Conservation (phyloP, 371 early-diverging fungal genomes). For the Mitosporidium daphniae region DNA sequence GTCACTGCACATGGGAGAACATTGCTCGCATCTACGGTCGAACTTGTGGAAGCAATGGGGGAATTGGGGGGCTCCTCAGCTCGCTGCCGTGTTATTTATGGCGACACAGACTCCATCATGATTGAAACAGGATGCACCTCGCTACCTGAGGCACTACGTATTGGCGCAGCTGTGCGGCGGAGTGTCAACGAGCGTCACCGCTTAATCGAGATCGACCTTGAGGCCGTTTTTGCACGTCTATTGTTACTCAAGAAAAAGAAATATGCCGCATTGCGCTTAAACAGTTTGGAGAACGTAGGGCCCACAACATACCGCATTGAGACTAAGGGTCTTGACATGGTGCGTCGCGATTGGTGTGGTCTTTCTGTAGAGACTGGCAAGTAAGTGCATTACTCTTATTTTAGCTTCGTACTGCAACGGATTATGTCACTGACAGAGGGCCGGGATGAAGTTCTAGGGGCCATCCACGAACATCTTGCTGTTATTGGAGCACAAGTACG, state of each 20-base stretch:
- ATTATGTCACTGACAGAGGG: slow-evolving; percentile 21
- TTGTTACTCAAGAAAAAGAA: slow-evolving; percentile 95
- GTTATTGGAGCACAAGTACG: slow-evolving; percentile 28
- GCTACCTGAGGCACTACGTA: slow-evolving; percentile 27
- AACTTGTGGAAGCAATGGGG: slow-evolving; percentile 50
- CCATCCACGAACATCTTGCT: slow-evolving; percentile 28
- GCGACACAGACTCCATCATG: slow-evolving; percentile 99
- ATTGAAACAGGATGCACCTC: slow-evolving; percentile 54
- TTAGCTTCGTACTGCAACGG: slow-evolving; percentile 24
- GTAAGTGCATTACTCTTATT: slow-evolving; percentile 8
- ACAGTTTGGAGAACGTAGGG: slow-evolving; percentile 7
- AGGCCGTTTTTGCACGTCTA: slow-evolving; percentile 67
- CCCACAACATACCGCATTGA: slow-evolving; percentile 23
- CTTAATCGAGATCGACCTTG: slow-evolving; percentile 80
- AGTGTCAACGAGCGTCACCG: slow-evolving; percentile 62
- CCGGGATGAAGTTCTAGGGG: slow-evolving; percentile 27
- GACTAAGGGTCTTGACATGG: slow-evolving; percentile 86
- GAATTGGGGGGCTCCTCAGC: no score
- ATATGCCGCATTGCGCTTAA: slow-evolving; percentile 60
- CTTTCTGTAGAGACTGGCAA: slow-evolving; percentile 47
- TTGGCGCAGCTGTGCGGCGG: slow-evolving; percentile 35
- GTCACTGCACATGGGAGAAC: slow-evolving; percentile 89
- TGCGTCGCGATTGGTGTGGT: slow-evolving; percentile 89
- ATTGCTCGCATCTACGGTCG: slow-evolving; percentile 69
- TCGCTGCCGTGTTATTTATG: slow-evolving; percentile 51